Conservation (phyloP, 1,284 basidiomycete genomes). For the Porodaedalea pini region DNA sequence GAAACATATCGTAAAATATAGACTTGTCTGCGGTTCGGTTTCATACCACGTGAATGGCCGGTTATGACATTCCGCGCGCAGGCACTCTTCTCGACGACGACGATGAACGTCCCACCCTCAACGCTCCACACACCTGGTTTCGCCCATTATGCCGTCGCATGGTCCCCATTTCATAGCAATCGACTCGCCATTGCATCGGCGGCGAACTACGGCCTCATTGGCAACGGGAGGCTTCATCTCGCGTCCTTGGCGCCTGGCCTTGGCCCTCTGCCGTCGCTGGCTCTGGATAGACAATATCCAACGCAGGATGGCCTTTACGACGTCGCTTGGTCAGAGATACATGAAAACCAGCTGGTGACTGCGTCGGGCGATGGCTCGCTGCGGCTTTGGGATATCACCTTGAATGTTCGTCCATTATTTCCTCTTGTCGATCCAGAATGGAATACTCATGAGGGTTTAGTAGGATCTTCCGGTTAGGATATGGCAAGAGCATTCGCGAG, state of each 20-base stretch:
- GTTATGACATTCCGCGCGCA: neutral
- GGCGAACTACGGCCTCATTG: constrained; percentile 93
- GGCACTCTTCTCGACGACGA: neutral
- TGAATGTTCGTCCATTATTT: constrained; percentile 54
- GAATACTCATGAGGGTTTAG: constrained; percentile 28
- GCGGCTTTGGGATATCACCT: constrained; percentile 86
- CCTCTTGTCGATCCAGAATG: neutral
- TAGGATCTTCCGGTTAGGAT: constrained; percentile 86
- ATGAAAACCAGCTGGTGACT: constrained; percentile 91
- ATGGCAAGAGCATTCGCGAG: constrained; percentile 92
- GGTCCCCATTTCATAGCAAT: constrained; percentile 88
- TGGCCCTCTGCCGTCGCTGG: constrained; percentile 42
- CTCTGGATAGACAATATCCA: constrained; percentile 77
- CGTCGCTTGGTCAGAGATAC: constrained; percentile 87
- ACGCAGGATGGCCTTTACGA: constrained; percentile 94
- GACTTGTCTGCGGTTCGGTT: too few relatives aligned
- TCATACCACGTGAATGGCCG: neutral
- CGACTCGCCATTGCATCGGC: constrained; percentile 85
- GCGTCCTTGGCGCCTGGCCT: constrained; percentile 51
- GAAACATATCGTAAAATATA: too few relatives aligned
- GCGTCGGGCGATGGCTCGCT: constrained; percentile 91
- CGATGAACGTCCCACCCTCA: constrained; percentile 38
- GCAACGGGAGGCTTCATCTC: constrained; percentile 85
- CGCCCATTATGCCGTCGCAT: constrained; percentile 84
- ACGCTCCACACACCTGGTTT: constrained; percentile 74